Percentiles rank a stretch among this genome's conserved stretches.
These are phyloP conservation scores for Paraurostyla sp. DNA, from an alignment of 73 alveolate species.

Conservation along the genomic window DNA sequence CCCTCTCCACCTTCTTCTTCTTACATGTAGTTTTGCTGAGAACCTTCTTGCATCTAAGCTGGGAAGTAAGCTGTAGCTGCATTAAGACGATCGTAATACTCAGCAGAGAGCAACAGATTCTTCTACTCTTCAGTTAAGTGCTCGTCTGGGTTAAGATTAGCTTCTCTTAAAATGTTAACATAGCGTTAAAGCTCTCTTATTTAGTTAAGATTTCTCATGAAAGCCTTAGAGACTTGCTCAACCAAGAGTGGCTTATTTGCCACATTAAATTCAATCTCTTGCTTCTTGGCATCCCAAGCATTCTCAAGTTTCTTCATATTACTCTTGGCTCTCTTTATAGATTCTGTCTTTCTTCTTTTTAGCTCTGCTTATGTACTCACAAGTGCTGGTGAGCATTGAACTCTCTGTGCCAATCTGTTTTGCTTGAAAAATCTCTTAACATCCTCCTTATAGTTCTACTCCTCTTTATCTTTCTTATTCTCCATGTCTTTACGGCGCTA, in stretches of 20 bases:
- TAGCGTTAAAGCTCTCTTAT: constrained; percentile 63
- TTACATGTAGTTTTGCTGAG: neutral
- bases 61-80: constrained; percentile 79
- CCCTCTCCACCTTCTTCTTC: constrained; percentile 35
- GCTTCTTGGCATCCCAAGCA: constrained; percentile 60
- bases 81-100: constrained; percentile 67
- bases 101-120: constrained; percentile 66
- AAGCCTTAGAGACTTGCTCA: constrained; percentile 72
- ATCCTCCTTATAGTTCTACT: constrained; percentile 83
- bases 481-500: constrained; percentile 76
- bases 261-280: constrained; percentile 71
- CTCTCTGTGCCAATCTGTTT: constrained; percentile 75
- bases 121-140: constrained; percentile 76
- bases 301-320: constrained; percentile 31
- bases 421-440: constrained; percentile 85
- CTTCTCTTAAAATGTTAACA: constrained; percentile 66
- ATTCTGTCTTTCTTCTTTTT: constrained; percentile 22
- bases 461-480: constrained; percentile 79
- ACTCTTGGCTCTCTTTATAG: constrained; percentile 44
- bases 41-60: neutral
- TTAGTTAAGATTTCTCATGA: constrained; percentile 53
- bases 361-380: constrained; percentile 52
- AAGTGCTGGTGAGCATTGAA: constrained; percentile 73
- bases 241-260: constrained; percentile 79
- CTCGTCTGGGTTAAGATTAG: constrained; percentile 70